A percentile compares a stretch with the other conserved stretches of the same genome.
Conservation (phyloP, 345 rosid species). For the Lepidium sativum region DNA sequence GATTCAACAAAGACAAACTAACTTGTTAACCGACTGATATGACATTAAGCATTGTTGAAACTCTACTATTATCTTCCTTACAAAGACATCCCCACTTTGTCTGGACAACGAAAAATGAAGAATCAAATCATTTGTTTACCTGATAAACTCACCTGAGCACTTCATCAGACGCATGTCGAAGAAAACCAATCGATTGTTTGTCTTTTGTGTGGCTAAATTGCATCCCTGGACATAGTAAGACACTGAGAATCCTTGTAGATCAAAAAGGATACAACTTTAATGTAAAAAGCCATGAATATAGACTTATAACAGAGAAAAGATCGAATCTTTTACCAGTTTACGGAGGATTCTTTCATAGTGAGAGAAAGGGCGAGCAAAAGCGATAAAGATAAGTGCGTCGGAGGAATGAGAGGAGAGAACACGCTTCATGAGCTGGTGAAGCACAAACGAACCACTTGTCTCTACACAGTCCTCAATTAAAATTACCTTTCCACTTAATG, state of each 20-base stretch:
- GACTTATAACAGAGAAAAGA: neutral
- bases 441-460: slow-evolving; percentile 68
- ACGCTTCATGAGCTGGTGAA: slow-evolving; percentile 81
- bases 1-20: neutral
- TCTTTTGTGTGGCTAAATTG: slow-evolving; percentile 55
- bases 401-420: slow-evolving; percentile 43
- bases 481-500: slow-evolving; percentile 45
- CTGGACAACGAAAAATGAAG: neutral
- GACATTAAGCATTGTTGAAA: neutral
- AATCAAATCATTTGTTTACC: slow-evolving; percentile 26
- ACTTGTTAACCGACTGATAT: neutral
- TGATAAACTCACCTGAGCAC: slow-evolving; percentile 67
- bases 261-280: neutral
- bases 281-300: neutral
- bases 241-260: neutral
- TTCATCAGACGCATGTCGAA: slow-evolving; percentile 56
- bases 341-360: slow-evolving; percentile 84
- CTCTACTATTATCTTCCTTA: neutral
- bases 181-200: slow-evolving; percentile 56
- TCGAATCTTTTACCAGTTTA: slow-evolving; percentile 42
- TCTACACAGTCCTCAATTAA: slow-evolving; percentile 74
- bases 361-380: slow-evolving; percentile 74
- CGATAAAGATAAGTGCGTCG: slow-evolving; percentile 49
- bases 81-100: neutral
- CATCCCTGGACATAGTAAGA: slow-evolving; percentile 49